Evolutionary conservation across 2,329 filamentous ascomycete species (phyloP).

Genomic region (Colletotrichum navitas): DNA sequence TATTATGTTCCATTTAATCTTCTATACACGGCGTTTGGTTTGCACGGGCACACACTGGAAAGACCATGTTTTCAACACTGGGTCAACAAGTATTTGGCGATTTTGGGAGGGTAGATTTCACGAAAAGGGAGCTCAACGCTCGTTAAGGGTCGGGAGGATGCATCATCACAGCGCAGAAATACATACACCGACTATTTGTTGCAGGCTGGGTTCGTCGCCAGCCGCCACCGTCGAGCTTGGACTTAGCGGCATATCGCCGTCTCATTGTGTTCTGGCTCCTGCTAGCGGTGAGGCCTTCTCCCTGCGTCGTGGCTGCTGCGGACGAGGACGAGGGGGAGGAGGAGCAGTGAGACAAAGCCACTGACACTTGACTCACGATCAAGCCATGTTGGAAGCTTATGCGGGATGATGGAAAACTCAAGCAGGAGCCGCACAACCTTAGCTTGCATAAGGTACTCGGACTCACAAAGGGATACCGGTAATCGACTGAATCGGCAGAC

Average conservation of each 20-base stretch:
- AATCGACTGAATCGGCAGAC: background rate
- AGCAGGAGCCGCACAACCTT: background rate
- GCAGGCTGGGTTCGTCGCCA: constrained; percentile 12
- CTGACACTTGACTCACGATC: background rate
- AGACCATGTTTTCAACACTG: constrained; percentile 44
- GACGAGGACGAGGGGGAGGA: background rate
- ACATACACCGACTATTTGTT: constrained; percentile 13
- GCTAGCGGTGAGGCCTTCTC: constrained; percentile 21
- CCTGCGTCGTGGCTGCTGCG: constrained; percentile 7
- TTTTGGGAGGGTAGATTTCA: constrained; percentile 35
- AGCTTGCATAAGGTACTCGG: background rate
- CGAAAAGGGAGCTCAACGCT: constrained; percentile 43
- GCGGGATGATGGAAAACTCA: background rate
- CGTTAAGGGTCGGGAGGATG: constrained; percentile 24
- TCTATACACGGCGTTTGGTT: constrained; percentile 40
- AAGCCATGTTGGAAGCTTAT: no score
- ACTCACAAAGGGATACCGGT: background rate
- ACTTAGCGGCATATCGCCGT: constrained; percentile 6
- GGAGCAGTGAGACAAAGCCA: constrained; percentile 9
- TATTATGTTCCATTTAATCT: background rate
- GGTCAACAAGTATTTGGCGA: constrained; percentile 42
- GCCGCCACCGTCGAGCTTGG: constrained; percentile 4
- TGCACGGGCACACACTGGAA: constrained; percentile 32
- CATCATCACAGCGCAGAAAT: constrained; percentile 1
- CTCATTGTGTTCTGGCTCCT: constrained; percentile 3